phyloP scores from a whole-genome alignment of 2,329 filamentous ascomycete species.

The Camptophora hylomeconis region DNA sequence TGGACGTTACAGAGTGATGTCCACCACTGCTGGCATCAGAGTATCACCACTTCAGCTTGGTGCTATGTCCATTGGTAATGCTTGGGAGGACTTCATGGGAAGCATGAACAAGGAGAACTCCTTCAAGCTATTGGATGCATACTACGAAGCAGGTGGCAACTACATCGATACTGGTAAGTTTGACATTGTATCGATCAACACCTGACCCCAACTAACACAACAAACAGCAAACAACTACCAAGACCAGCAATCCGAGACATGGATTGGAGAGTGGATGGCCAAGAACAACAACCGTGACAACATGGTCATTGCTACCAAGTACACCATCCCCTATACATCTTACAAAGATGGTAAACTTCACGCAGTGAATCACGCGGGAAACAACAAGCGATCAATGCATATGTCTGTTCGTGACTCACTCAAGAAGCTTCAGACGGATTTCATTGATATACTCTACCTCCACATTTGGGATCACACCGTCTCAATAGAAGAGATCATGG shows the following conservation, averaged over 20 bases:
- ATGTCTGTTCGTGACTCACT: slow-evolving; percentile 32
- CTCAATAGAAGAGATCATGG: slow-evolving; percentile 26
- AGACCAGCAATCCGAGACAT: slow-evolving; percentile 47
- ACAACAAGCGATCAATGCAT: slow-evolving; percentile 29
- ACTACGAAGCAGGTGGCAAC: slow-evolving; percentile 42
- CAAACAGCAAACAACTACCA: slow-evolving; percentile 52
- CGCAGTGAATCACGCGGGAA: slow-evolving; percentile 32
- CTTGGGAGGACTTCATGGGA: slow-evolving; percentile 41
- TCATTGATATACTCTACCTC: slow-evolving; percentile 41
- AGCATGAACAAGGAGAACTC: slow-evolving; percentile 49
- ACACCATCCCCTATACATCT: slow-evolving; percentile 42
- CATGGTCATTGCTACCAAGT: slow-evolving; percentile 61
- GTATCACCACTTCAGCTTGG: slow-evolving; percentile 49
- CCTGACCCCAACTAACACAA: not conserved
- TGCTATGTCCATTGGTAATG: slow-evolving; percentile 26
- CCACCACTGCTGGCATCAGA: slow-evolving; percentile 50
- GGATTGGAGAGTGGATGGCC: slow-evolving; percentile 52
- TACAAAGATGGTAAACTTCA: slow-evolving; percentile 14
- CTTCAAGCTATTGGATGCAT: slow-evolving; percentile 54
- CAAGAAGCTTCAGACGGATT: slow-evolving; percentile 38
- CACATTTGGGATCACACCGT: slow-evolving; percentile 40
- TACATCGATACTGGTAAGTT: slow-evolving; percentile 63
- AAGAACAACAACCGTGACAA: slow-evolving; percentile 51
- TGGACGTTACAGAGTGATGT: slow-evolving; percentile 52
- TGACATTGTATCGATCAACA: slow-evolving; percentile 2